Percentiles rank a stretch among this genome's conserved stretches.
phyloP scores from a whole-genome alignment of 495 filamentous ascomycete species.

The Hyaloscypha finlandica region DNA sequence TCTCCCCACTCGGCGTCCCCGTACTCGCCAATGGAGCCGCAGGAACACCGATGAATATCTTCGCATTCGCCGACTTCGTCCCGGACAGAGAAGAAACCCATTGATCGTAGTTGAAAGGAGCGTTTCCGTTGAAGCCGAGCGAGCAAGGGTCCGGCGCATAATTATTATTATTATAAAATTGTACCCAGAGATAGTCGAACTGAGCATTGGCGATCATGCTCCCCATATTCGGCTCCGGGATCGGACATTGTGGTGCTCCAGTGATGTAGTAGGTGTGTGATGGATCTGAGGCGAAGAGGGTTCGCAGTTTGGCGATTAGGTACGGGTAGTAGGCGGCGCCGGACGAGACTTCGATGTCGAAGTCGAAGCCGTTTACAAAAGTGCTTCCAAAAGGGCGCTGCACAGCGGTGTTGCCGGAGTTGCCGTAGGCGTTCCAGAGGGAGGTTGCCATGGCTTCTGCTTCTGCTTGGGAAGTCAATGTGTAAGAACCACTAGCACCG shows the following conservation, averaged over 20 bases:
- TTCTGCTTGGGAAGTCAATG: constrained; percentile 42
- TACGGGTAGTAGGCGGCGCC: constrained; percentile 42
- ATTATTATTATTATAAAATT: constrained; percentile 51
- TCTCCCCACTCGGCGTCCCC: not conserved
- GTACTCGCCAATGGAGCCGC: constrained; percentile 16
- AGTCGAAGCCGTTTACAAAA: constrained; percentile 58
- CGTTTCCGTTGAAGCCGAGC: constrained; percentile 25
- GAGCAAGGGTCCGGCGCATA: constrained; percentile 28
- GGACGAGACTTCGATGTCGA: constrained; percentile 50
- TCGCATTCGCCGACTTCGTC: constrained; percentile 41
- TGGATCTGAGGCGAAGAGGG: constrained; percentile 41
- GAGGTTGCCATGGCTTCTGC: constrained; percentile 61
- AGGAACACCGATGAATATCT: constrained; percentile 43
- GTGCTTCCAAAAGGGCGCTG: not conserved
- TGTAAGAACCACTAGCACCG: constrained; percentile 39
- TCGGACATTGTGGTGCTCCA: constrained; percentile 57
- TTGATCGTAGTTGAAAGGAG: constrained; percentile 33
- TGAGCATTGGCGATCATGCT: constrained; percentile 48
- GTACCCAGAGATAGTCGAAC: constrained; percentile 66
- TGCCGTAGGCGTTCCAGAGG: constrained; percentile 60
- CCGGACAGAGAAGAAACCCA: constrained; percentile 40
- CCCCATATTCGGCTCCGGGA: constrained; percentile 56
- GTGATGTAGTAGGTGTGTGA: constrained; percentile 54
- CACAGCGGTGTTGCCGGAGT: constrained; percentile 5
- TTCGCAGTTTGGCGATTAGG: constrained; percentile 48